Evolutionary conservation across 2,329 filamentous ascomycete species (phyloP).

Genomic region (Fusarium sororula): DNA sequence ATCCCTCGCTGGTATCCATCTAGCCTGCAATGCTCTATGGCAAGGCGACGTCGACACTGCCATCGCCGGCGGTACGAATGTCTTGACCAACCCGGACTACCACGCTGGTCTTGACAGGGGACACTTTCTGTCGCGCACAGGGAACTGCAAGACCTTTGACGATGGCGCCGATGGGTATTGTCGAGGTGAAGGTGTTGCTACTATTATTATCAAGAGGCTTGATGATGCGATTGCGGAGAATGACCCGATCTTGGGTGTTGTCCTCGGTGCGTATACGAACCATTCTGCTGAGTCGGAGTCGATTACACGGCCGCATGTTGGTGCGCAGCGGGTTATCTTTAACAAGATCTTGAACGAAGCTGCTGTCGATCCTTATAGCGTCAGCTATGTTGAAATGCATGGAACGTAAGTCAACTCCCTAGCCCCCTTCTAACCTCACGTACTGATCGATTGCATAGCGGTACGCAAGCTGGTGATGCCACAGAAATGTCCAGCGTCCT

Average conservation of each 20-base stretch:
- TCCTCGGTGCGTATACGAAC: conserved; percentile 72
- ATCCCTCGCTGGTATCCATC: conserved; percentile 75
- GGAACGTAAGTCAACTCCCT: conserved; percentile 53
- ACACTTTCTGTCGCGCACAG: conserved; percentile 67
- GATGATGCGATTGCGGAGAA: conserved; percentile 62
- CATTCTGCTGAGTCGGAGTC: conserved; percentile 76
- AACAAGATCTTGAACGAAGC: conserved; percentile 74
- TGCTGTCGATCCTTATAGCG: conserved; percentile 77
- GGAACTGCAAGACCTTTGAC: conserved; percentile 59
- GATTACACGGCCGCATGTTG: conserved; percentile 76
- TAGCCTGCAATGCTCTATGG: conserved; percentile 75
- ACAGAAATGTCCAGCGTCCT: conserved; percentile 85
- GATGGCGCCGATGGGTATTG: conserved; percentile 69
- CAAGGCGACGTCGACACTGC: conserved; percentile 81
- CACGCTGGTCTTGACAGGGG: conserved; percentile 70
- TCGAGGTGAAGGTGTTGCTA: conserved; percentile 58
- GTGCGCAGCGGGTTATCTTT: conserved; percentile 69
- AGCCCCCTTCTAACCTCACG: rapidly evolving
- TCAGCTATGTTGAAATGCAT: conserved; percentile 91
- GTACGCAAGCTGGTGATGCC: conserved; percentile 77
- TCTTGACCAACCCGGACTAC: conserved; percentile 73
- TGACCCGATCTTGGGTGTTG: conserved; percentile 71
- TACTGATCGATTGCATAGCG: background rate
- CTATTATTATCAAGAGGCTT: conserved; percentile 60
- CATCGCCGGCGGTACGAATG: conserved; percentile 78